Evolutionary conservation across 1,139 yeast genomes (phyloP), one percentile per base, ranked within the genome.

Genomic region (Citeromyces hawaiiensis): DNA sequence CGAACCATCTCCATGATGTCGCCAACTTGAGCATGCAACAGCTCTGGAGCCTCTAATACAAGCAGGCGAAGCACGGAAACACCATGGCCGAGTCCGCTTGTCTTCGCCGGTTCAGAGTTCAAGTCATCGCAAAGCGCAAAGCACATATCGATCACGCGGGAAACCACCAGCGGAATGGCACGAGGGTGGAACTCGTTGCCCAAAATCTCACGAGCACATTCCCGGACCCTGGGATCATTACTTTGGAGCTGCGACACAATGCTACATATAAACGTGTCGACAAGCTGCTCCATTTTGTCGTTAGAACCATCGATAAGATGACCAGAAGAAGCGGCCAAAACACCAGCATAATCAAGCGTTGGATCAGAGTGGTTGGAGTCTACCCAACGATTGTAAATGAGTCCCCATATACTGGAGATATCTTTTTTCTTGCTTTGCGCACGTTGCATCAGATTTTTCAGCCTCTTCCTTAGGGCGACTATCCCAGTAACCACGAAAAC

Each of bases 381-480:
- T 37, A 57, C 49, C 83, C 85, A 77, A 35, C 76, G 62, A 33
- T 66, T 66, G 51, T 71, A 78, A 43, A 81, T 70, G 34, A 73
- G 57, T 4, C 66, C 52, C 83, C 91, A 80, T 1, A 79, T 73
- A 42, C 71, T 73, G 35, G 72, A 63, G 32, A 83, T 57, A 1
- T 85, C 72, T 33, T 64, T 62, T 0, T 85, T 75, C 1, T 88
- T 83, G 32, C 58, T 60, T 5, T 72, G 70, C n/a, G 75, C 63
- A 43, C 75, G 66, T 39, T 80, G 57, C 36, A 82, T 64, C 44
- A 62, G 70, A 45, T 69, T 68, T 48, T 75, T 63, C 42, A 83
- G 61, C 43, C 77, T 70, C 52, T 83, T 82, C 52, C 83, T 91
- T 29, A 81, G 66, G 0, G 93, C 87, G 14, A 82, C 83, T 25